phyloP scores from a whole-genome alignment of 306 rosid genomes.

The Glycine latifolia region DNA sequence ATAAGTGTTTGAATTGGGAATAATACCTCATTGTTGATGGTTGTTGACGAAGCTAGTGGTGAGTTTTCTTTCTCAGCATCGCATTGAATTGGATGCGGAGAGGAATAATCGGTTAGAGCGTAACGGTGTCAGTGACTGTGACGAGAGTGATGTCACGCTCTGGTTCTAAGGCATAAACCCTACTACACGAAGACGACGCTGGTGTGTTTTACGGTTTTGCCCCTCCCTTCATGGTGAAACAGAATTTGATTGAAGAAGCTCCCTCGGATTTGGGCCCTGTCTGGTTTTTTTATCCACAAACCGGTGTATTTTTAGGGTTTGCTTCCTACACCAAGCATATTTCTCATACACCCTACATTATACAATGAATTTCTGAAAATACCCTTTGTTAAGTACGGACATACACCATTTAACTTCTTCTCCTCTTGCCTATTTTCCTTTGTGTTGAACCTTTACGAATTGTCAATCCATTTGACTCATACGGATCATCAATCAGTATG shows the following conservation, averaged over 20 bases:
- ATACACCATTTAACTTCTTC: too few relatives aligned
- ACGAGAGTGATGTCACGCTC: neutral
- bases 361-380: too few relatives aligned
- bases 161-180: slow-evolving; percentile 54
- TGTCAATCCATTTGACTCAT: too few relatives aligned
- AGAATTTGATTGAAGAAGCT: neutral
- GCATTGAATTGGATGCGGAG: slow-evolving; percentile 30
- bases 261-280: neutral
- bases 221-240: slow-evolving; percentile 8
- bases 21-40: slow-evolving; percentile 57
- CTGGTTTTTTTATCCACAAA: too few relatives aligned
- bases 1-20: slow-evolving; percentile 56
- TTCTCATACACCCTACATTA: too few relatives aligned
- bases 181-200: slow-evolving; percentile 40
- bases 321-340: too few relatives aligned
- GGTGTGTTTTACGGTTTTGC: slow-evolving; percentile 43
- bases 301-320: too few relatives aligned
- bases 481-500: too few relatives aligned
- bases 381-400: too few relatives aligned
- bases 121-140: neutral
- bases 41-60: slow-evolving; percentile 9
- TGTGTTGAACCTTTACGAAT: too few relatives aligned
- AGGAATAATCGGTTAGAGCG: neutral
- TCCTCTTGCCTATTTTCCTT: too few relatives aligned
- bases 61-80: slow-evolving; percentile 16